Percentiles rank a stretch among this genome's conserved stretches.
Evolutionary conservation across 345 rosid species (phyloP).

Genomic region (Hypericum perforatum): DNA sequence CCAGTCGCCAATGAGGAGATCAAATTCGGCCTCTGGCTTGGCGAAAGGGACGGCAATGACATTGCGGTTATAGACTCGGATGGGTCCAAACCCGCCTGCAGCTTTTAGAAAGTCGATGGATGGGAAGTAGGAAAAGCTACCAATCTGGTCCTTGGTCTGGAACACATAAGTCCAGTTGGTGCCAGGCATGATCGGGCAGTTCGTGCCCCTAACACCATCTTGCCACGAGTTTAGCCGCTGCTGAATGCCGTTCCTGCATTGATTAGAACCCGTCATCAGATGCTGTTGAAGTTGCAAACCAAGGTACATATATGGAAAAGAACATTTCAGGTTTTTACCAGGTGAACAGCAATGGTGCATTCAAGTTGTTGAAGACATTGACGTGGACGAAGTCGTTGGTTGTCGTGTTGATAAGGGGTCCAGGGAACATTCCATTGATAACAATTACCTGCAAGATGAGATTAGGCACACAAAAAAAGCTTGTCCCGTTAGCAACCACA

Average conservation of each 20-base stretch:
- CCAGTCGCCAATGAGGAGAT: constrained; percentile 71
- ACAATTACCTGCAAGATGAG: constrained; percentile 13
- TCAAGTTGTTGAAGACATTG: constrained; percentile 18
- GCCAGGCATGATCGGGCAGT: constrained; percentile 78
- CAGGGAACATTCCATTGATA: constrained; percentile 24
- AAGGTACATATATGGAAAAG: background rate
- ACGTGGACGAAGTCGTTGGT: constrained; percentile 15
- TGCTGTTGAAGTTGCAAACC: background rate
- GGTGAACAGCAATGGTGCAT: constrained; percentile 21
- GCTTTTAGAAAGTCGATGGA: constrained; percentile 60
- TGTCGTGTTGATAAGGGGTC: constrained; percentile 19
- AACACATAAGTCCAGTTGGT: constrained; percentile 81
- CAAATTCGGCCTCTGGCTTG: constrained; percentile 66
- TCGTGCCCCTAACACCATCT: constrained; percentile 81
- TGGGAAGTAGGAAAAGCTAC: constrained; percentile 74
- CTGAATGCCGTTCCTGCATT: constrained; percentile 61
- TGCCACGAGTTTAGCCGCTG: constrained; percentile 85
- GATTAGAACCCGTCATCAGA: background rate
- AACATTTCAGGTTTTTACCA: constrained; percentile 5
- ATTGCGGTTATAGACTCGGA: constrained; percentile 52
- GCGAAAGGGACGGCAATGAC: constrained; percentile 61
- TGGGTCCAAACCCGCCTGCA: constrained; percentile 73
- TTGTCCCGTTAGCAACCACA: too few relatives aligned
- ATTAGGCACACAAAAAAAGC: too few relatives aligned
- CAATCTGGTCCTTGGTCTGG: constrained; percentile 86